phyloP scores from a whole-genome alignment of 108 stramenopile species.

The Stephanodiscus triporus region DNA sequence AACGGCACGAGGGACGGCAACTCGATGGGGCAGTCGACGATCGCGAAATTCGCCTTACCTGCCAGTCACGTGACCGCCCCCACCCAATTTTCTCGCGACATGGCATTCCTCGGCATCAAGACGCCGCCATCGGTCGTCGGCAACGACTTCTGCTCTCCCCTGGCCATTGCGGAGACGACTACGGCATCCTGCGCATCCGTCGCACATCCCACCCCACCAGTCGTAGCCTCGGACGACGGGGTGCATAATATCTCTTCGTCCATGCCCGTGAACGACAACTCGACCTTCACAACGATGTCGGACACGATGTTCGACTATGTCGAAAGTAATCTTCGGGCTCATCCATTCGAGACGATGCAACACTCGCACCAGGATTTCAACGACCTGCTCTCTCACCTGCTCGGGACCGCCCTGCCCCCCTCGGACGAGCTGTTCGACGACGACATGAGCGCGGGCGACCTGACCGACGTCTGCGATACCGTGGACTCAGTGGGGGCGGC shows the following conservation, averaged over 20 bases:
- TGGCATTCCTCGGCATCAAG: not conserved
- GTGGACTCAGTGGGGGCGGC: not conserved
- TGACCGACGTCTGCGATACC: slow-evolving; percentile 14
- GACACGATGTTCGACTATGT: not conserved
- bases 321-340: not conserved
- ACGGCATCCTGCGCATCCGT: not conserved
- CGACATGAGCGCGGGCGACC: slow-evolving; percentile 18
- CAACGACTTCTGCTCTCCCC: not conserved
- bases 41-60: not conserved
- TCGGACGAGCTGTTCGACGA: slow-evolving; percentile 46
- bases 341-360: not conserved
- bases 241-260: too few relatives aligned
- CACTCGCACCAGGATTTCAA: slow-evolving; percentile 7
- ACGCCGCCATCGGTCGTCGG: not conserved
- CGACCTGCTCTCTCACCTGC: slow-evolving; percentile 26
- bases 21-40: not conserved
- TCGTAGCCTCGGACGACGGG: too few relatives aligned
- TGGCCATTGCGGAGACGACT: not conserved
- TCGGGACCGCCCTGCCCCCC: slow-evolving; percentile 40
- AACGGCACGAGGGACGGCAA: not conserved
- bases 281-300: not conserved
- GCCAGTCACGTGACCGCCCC: not conserved
- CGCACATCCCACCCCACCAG: not conserved
- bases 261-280: not conserved
- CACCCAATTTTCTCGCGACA: not conserved